These are phyloP conservation scores for Sphagnum tenellum DNA, from an alignment of 225 moss, liverwort and hornwort genomes.

Conservation along the genomic window DNA sequence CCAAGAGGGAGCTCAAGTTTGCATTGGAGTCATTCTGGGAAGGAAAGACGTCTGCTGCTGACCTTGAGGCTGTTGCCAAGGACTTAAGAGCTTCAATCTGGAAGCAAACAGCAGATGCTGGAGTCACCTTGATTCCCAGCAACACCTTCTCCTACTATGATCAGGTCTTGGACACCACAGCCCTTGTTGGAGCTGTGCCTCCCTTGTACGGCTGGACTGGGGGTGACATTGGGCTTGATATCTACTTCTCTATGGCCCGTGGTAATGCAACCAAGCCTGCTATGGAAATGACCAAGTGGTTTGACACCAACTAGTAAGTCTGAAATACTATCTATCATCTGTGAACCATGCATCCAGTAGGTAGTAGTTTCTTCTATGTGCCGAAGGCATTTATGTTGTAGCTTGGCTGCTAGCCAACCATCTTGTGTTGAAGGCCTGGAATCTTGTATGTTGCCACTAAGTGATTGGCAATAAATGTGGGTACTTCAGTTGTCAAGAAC, in stretches of 20 bases:
- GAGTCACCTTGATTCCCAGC: slow-evolving; percentile 52
- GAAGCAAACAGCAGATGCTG: slow-evolving; percentile 71
- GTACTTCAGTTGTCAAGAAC: too few species aligned
- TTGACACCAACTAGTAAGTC: slow-evolving; percentile 94
- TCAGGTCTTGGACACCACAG: slow-evolving; percentile 83
- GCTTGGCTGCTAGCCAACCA: too few species aligned
- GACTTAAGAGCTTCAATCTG: slow-evolving; percentile 69
- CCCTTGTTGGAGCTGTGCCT: slow-evolving; percentile 62
- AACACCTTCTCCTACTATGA: slow-evolving; percentile 88
- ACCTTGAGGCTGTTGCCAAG: slow-evolving; percentile 63
- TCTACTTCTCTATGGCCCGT: slow-evolving; percentile 80
- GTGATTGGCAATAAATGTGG: too few species aligned
- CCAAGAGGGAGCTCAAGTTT: slow-evolving; percentile 71
- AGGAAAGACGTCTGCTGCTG: slow-evolving; percentile 48
- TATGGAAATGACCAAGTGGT: slow-evolving; percentile 99
- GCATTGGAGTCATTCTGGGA: slow-evolving; percentile 68
- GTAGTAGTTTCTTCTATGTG: too few species aligned
- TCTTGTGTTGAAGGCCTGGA: too few species aligned
- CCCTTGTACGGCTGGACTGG: slow-evolving; percentile 65
- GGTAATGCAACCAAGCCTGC: slow-evolving; percentile 82
- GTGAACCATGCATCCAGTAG: too few species aligned
- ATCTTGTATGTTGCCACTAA: too few species aligned
- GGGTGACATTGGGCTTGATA: slow-evolving; percentile 54
- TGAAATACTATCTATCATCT: too few species aligned
- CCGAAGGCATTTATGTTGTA: too few species aligned